Percentiles rank a stretch among this genome's conserved stretches.
These are phyloP conservation scores for Tetrastigma voinierianum DNA, from an alignment of 164 flowering plant genomes.

Conservation along the genomic window DNA sequence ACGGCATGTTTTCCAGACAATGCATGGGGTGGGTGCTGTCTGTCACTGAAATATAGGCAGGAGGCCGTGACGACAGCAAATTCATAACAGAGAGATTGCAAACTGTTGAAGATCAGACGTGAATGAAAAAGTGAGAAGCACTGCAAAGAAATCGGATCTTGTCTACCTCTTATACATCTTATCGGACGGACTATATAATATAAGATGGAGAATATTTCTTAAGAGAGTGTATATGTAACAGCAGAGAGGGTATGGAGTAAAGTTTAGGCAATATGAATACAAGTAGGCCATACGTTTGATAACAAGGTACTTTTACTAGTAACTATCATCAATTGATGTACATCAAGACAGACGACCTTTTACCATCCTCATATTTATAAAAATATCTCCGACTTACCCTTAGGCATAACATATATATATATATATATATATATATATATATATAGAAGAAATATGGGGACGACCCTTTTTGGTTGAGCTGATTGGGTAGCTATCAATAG, in stretches of 20 bases:
- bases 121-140: not conserved
- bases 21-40: too few species aligned
- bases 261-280: constrained; percentile 20
- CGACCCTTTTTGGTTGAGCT: too few species aligned
- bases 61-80: not conserved
- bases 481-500: too few species aligned
- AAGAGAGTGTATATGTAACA: not conserved
- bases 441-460: too few species aligned
- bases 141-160: not conserved
- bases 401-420: too few species aligned
- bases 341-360: not conserved
- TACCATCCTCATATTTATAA: constrained; percentile 1
- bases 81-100: not conserved
- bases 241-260: constrained; percentile 27
- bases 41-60: too few species aligned
- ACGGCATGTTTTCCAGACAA: not conserved
- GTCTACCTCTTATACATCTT: too few species aligned
- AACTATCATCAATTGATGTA: not conserved
- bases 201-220: not conserved
- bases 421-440: too few species aligned
- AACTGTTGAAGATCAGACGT: not conserved
- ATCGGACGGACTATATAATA: too few species aligned
- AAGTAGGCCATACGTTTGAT: constrained; percentile 22
- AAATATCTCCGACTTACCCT: too few species aligned
- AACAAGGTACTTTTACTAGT: not conserved